Evolutionary conservation across 1,139 yeast species (phyloP), one percentile per base, ranked within the genome.

Genomic region (Geotrichum phurueaensis): DNA sequence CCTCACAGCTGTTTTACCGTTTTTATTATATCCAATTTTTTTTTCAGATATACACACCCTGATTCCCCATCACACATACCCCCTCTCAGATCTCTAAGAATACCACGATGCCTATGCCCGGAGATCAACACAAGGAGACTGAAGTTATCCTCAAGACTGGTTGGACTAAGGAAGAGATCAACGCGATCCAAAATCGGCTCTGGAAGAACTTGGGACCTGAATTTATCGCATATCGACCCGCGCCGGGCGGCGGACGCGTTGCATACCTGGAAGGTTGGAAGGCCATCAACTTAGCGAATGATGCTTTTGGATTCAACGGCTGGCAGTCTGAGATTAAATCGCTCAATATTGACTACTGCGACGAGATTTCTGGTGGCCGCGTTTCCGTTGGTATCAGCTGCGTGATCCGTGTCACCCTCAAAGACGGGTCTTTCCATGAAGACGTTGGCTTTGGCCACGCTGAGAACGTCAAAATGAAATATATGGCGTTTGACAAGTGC

Each of bases 151-250:
- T 39, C 10, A 43, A 39, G 15, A 22, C 23, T 7, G 23, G 23
- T 15, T 60, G 62, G 62, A 47, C 60, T 2, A 54, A 23, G 10
- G 54, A 51, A 12, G 53, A 57, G 13, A 27, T 36, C 18, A 56
- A 52, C 22, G 18, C 51, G 15, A 66, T 74, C 22, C 67, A 67
- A 27, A 62, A 61, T 18, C 61, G 65, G 29, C 69, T 75, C 31
- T 65, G 65, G 47, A 62, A 66, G 50, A 69, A 70, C 56, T 77
- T 91, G 43, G 99, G 99, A 0, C 97, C 98, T 0, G 98, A 92
- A 72, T 92, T 84, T 69, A 85, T 94, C 39, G 85, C 96, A 50
- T 83, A 84, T 56, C 79, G 98, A 51, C 86, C 92, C 1, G 95
- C 92, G 1, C 71, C 70, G 7, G 78, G 78, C n/a, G 75, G 76